Conservation (phyloP, 108 stramenopile species). For the Cyclotella cryptica region DNA sequence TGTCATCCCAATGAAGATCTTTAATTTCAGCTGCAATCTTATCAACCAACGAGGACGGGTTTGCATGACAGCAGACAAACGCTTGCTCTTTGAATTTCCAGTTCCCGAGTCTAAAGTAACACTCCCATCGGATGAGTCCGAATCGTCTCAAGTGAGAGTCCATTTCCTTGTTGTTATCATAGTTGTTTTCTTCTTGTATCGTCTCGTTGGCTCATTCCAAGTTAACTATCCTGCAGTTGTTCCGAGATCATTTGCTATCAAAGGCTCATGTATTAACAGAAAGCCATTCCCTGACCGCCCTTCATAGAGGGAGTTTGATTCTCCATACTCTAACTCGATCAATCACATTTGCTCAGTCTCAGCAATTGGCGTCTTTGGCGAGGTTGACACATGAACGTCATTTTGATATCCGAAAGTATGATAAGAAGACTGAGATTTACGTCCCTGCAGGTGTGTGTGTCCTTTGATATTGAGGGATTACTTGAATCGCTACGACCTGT, state of each 20-base stretch:
- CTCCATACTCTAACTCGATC: slow-evolving; percentile 70
- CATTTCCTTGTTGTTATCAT: no score
- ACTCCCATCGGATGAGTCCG: slow-evolving; percentile 28
- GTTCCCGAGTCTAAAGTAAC: slow-evolving; percentile 69
- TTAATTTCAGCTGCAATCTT: slow-evolving; percentile 77
- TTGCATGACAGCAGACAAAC: slow-evolving; percentile 87
- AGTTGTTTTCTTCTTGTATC: no score
- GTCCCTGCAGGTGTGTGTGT: slow-evolving; percentile 57
- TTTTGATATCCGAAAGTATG: slow-evolving; percentile 78
- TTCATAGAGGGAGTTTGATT: slow-evolving; percentile 76
- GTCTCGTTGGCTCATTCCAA: no score
- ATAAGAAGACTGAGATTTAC: slow-evolving; percentile 65
- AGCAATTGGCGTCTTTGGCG: slow-evolving; percentile 81
- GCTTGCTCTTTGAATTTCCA: slow-evolving; percentile 85
- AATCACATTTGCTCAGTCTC: slow-evolving; percentile 73
- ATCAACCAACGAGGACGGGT: slow-evolving; percentile 85
- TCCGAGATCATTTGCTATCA: slow-evolving; percentile 81
- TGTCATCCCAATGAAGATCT: slow-evolving; percentile 37
- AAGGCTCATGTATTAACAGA: slow-evolving; percentile 68
- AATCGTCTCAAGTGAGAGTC: slow-evolving; percentile 10
- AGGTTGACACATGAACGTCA: slow-evolving; percentile 86
- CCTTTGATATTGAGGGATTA: not conserved
- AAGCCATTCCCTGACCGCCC: slow-evolving; percentile 67
- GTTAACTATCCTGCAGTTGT: slow-evolving; percentile 31
- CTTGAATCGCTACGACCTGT: not conserved